phyloP scores from a whole-genome alignment of 1,139 yeast genomes.

The Suhomyces choctaworum region DNA sequence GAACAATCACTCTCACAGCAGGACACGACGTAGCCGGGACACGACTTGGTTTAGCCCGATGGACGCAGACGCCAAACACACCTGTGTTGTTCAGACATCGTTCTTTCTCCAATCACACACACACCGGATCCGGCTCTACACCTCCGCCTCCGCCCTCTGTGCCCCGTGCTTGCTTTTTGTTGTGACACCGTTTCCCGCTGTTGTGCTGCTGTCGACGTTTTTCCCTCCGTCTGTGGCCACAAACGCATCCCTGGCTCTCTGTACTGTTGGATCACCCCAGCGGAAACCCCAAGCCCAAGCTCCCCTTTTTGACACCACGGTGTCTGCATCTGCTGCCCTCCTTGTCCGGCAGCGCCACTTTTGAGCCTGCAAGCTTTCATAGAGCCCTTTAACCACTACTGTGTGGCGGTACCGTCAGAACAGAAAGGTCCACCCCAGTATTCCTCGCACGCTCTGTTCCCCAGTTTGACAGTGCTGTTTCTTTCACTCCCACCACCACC shows the following conservation, averaged over 20 bases:
- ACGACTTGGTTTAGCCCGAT: conserved; percentile 4
- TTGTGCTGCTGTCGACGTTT: not conserved
- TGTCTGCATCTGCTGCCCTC: not conserved
- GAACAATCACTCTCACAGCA: conserved; percentile 2
- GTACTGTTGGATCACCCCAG: too few species aligned
- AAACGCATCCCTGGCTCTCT: too few species aligned
- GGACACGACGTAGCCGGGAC: conserved; percentile 5
- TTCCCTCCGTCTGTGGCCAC: not conserved
- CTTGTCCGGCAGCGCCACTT: too few species aligned
- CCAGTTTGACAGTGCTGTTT: too few species aligned
- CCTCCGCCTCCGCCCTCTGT: not conserved
- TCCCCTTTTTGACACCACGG: not conserved
- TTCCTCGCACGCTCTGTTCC: too few species aligned
- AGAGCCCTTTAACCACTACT: too few species aligned
- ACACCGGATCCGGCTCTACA: not conserved
- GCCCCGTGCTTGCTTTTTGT: not conserved
- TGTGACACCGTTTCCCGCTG: not conserved
- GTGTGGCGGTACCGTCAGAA: too few species aligned
- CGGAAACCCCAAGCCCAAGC: too few species aligned
- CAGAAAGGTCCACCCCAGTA: too few species aligned
- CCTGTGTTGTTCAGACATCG: not conserved
- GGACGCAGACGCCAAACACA: conserved; percentile 1
- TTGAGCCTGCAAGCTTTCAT: too few species aligned
- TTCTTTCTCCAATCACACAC: not conserved
- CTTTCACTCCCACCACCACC: too few species aligned